Percentiles rank a stretch among this genome's conserved stretches.
phyloP scores from a whole-genome alignment of 192 early-diverging fungal species.

The Blastocladiella britannica region DNA sequence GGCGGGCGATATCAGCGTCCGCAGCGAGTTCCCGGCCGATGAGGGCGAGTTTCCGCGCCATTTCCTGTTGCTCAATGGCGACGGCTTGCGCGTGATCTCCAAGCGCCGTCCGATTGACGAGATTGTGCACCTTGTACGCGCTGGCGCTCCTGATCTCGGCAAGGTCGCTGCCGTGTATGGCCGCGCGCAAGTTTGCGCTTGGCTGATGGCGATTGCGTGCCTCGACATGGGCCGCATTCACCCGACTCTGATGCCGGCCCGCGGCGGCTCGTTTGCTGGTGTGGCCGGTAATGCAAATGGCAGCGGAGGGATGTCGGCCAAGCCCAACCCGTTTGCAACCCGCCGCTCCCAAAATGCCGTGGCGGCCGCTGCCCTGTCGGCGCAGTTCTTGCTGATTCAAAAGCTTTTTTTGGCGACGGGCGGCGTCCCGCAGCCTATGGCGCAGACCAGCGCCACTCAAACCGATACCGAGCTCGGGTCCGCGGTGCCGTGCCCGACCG shows the following conservation, averaged over 20 bases:
- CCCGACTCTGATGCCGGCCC: background rate
- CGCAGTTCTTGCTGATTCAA: too few species aligned
- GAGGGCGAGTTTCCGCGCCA: constrained; percentile 15
- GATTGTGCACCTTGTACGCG: constrained; percentile 31
- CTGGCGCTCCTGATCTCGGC: background rate
- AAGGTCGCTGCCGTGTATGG: background rate
- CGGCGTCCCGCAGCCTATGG: background rate
- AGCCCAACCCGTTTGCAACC: background rate
- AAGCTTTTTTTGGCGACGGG: background rate
- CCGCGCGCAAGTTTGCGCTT: background rate
- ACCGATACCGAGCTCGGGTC: background rate
- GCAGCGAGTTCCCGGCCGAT: too few species aligned
- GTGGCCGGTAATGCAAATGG: too few species aligned
- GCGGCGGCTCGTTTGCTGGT: too few species aligned
- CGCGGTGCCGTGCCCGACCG: background rate
- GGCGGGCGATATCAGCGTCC: too few species aligned
- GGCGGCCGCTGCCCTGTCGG: background rate
- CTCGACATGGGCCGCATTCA: background rate
- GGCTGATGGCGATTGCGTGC: background rate
- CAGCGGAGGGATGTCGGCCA: background rate
- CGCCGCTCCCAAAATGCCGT: background rate
- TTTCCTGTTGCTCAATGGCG: constrained; percentile 56
- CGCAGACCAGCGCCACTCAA: background rate
- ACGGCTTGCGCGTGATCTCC: constrained; percentile 38
- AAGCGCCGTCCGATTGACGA: constrained; percentile 65